Conservation (phyloP, 495 filamentous ascomycete species). For the Bathelium albidoporum region DNA sequence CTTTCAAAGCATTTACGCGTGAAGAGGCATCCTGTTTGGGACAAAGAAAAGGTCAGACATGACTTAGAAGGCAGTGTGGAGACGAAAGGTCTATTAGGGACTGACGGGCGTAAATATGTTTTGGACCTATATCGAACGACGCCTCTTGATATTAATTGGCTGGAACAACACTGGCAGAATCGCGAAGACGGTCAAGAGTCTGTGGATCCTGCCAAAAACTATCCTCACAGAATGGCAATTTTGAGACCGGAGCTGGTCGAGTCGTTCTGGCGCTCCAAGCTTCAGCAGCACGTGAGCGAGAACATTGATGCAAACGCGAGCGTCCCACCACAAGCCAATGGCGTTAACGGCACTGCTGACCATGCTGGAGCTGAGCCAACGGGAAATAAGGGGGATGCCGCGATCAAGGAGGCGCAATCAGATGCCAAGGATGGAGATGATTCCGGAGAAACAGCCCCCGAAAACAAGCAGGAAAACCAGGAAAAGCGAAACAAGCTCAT, state of each 20-base stretch:
- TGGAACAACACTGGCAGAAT: constrained; percentile 58
- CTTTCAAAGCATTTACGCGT: constrained; percentile 76
- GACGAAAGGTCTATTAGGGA: constrained; percentile 95
- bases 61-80: constrained; percentile 94
- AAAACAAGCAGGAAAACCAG: constrained; percentile 33
- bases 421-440: constrained; percentile 13
- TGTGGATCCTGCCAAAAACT: constrained; percentile 33
- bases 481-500: constrained; percentile 57
- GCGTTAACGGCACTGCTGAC: background rate
- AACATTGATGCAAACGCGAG: constrained; percentile 6
- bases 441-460: constrained; percentile 13
- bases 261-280: constrained; percentile 67
- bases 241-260: constrained; percentile 84
- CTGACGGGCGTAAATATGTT: constrained; percentile 93
- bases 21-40: constrained; percentile 96
- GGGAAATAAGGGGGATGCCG: constrained; percentile 15
- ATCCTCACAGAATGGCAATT: constrained; percentile 93
- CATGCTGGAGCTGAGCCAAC: background rate
- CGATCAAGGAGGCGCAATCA: constrained; percentile 3
- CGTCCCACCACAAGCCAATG: background rate
- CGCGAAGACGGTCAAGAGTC: constrained; percentile 35
- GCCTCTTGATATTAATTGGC: constrained; percentile 81
- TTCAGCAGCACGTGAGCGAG: constrained; percentile 63
- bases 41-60: constrained; percentile 83
- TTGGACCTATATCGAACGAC: constrained; percentile 93